Evolutionary conservation across 257 asterid species (phyloP).

Genomic region (Cynanchum wilfordii): DNA sequence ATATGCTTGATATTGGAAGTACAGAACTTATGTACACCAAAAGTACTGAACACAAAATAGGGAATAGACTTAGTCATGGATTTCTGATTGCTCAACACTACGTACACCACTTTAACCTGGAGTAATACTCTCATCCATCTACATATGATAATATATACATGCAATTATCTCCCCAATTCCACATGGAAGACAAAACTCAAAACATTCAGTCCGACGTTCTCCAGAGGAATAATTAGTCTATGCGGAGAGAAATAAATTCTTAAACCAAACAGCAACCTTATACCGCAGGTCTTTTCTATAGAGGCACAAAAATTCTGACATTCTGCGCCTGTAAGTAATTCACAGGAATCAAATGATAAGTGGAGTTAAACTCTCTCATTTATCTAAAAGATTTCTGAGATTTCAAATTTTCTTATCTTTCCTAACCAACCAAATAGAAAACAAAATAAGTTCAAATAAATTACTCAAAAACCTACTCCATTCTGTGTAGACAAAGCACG

Average conservation of each 20-base stretch:
- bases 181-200: background rate
- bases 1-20: background rate
- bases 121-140: background rate
- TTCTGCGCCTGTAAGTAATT: background rate
- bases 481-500: background rate
- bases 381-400: background rate
- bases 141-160: background rate
- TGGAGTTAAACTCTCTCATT: background rate
- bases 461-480: background rate
- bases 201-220: background rate
- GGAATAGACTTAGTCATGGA: background rate
- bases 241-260: background rate
- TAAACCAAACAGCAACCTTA: background rate
- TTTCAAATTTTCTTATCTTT: background rate
- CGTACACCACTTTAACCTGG: background rate
- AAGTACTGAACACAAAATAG: background rate
- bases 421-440: background rate
- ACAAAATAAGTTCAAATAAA: background rate
- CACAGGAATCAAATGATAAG: background rate
- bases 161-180: background rate
- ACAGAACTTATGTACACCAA: background rate
- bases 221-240: background rate
- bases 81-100: background rate
- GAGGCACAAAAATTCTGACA: background rate
- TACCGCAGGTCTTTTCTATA: background rate